Evolutionary conservation across 331 rosid species (phyloP).

Genomic region (Saraca asoca): DNA sequence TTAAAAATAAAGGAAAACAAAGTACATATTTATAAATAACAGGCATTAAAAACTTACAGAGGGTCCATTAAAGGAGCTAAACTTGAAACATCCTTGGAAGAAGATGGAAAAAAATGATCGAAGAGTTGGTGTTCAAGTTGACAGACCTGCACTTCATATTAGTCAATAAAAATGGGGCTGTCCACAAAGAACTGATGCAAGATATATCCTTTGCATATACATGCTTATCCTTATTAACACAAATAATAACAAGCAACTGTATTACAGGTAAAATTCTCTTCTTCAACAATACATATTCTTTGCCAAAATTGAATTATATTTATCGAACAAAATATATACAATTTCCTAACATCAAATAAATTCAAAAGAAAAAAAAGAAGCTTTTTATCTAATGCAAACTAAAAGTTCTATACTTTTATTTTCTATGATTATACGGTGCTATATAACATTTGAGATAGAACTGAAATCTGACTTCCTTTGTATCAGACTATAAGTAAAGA

Average conservation of each 20-base stretch:
- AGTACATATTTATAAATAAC: conserved; percentile 9
- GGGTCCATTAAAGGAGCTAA: conserved; percentile 94
- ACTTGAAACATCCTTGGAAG: conserved; percentile 83
- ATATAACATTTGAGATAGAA: background rate
- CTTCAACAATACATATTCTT: conserved; percentile 19
- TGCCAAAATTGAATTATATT: conserved; percentile 1
- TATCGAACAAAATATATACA: conserved; percentile 1
- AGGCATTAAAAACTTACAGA: conserved; percentile 64
- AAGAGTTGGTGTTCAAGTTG: conserved; percentile 98
- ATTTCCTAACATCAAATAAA: background rate
- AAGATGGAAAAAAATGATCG: conserved; percentile 91
- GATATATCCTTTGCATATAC: conserved; percentile 17
- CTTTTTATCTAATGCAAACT: background rate
- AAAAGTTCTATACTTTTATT: background rate
- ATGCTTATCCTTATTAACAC: conserved; percentile 23
- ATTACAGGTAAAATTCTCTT: conserved; percentile 12
- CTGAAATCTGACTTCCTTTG: conserved; percentile 14
- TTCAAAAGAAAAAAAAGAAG: background rate
- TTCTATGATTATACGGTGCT: background rate
- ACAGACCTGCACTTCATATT: conserved; percentile 72
- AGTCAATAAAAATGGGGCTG: conserved; percentile 28
- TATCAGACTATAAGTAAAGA: background rate
- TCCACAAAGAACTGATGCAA: conserved; percentile 26
- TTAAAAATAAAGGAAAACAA: conserved; percentile 28
- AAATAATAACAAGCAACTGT: conserved; percentile 2